phyloP scores from a whole-genome alignment of 2,329 filamentous ascomycete species.

The Magnaporthiopsis incrustans region DNA sequence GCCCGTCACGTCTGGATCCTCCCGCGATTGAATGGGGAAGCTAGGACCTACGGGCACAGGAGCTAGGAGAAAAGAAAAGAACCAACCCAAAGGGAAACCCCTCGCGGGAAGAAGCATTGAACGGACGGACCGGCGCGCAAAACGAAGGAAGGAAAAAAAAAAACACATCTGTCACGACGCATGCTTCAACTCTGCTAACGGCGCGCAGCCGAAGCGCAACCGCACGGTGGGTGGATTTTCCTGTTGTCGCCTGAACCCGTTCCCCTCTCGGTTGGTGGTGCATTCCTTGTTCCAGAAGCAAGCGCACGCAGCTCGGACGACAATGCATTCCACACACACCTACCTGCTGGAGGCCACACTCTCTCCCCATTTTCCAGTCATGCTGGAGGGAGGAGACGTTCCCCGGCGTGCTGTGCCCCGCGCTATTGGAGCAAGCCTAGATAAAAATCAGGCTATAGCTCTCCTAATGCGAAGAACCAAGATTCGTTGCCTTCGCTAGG shows the following conservation, averaged over 20 bases:
- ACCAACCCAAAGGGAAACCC: background rate
- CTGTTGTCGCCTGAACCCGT: background rate
- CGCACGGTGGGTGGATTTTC: background rate
- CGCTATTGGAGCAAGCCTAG: too few relatives aligned
- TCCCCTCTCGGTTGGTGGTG: background rate
- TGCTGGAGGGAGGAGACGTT: background rate
- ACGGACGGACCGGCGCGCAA: background rate
- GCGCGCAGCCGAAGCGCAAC: background rate
- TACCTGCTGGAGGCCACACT: background rate
- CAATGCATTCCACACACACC: constrained; percentile 1
- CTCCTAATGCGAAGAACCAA: too few relatives aligned
- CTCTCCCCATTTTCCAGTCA: background rate
- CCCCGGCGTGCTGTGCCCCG: background rate
- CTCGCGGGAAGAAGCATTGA: background rate
- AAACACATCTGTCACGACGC: background rate
- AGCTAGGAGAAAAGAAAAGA: background rate
- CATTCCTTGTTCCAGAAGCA: background rate
- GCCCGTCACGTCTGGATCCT: background rate
- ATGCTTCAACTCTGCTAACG: background rate
- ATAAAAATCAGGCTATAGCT: too few relatives aligned
- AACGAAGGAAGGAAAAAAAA: background rate
- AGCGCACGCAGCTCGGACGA: background rate
- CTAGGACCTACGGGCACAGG: too few relatives aligned
- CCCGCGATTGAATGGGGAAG: too few relatives aligned
- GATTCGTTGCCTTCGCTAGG: background rate